Evolutionary conservation across 1,139 yeast genomes (phyloP).

Genomic region (Kodamaea suecica): DNA sequence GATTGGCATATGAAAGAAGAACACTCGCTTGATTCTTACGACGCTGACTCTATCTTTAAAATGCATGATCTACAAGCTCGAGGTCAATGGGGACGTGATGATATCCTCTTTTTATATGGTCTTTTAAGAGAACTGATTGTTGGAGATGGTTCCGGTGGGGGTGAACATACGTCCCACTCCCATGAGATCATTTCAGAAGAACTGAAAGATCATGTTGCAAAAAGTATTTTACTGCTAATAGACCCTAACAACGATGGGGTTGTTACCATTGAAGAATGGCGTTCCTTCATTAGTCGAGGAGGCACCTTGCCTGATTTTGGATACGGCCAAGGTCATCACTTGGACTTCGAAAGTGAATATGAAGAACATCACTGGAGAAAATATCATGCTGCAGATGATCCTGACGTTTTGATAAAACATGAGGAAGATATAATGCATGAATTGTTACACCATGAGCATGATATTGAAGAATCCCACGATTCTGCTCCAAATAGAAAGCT

Average conservation of each 20-base stretch:
- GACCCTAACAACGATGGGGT: constrained; percentile 68
- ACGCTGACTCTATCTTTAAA: constrained; percentile 73
- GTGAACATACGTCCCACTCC: constrained; percentile 64
- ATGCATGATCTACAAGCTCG: constrained; percentile 66
- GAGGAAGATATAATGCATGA: constrained; percentile 92
- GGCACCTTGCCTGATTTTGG: constrained; percentile 89
- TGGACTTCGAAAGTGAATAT: constrained; percentile 89
- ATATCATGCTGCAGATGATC: constrained; percentile 78
- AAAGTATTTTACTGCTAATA: constrained; percentile 53
- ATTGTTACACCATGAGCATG: constrained; percentile 81
- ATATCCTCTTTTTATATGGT: constrained; percentile 81
- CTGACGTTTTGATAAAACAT: constrained; percentile 75
- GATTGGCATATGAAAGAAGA: constrained; percentile 90
- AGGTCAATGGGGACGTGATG: constrained; percentile 55
- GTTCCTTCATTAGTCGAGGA: constrained; percentile 57
- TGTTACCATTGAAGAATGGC: constrained; percentile 69
- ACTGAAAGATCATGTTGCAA: constrained; percentile 56
- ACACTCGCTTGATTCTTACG: constrained; percentile 73
- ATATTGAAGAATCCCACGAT: constrained; percentile 67
- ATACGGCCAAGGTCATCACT: constrained; percentile 95
- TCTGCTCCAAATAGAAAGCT: constrained; percentile 28
- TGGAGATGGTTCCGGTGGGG: constrained; percentile 92
- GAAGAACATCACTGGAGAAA: constrained; percentile 94
- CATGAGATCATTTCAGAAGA: constrained; percentile 49
- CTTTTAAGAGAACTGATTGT: constrained; percentile 65